Base-by-base conservation (phyloP, 805 yeast genomes). In the Priceomyces carsonii region DNA sequence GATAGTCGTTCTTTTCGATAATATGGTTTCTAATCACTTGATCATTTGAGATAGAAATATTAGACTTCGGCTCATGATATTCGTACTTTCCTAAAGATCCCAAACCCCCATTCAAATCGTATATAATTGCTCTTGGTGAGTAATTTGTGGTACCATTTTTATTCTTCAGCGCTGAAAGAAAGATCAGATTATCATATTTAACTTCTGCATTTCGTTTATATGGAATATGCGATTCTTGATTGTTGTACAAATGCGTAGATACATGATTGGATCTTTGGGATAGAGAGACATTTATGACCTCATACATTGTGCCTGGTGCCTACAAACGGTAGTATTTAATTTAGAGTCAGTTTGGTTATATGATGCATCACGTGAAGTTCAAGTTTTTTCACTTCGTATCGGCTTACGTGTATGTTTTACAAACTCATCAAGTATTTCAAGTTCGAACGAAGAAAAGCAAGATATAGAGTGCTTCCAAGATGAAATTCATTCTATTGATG, bases 121-220 rank as follows among this genome's bases (percentile, higher is more conserved):
- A 87, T n/a, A 88, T 49, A 22, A 88, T 49, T 0, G 85, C 77
- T 36, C 98, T 63, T 1, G 99, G 98, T n/a, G 82, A 70, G 53
- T 79, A 87, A 43, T 61, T 65, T 34, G 53, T 48, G n/a, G 79
- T 48, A 4, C 63, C 64, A 29, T 44, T 45, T 9, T 39, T 33
- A 23, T 34, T 31, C 35, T 46, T 40, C 25, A 40, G 28, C 5
- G 57, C 26, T 12, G 41, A 45, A 35, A 43, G 55, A 46, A 64
- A 66, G 0, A 75, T 73, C 0, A 76, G 59, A 34, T 72, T 71
- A 6, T 68, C 57, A 27, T 66, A 80, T 66, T 61, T 35, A 2
- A 82, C 73, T 40, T 72, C 75, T 3, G 71, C 59, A 3, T 55
- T 49, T 23, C 54, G 52, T n/a, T 57, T 55, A 51, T 73, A 83